phyloP scores from a whole-genome alignment of 1,284 basidiomycete genomes.

The Sporisorium iseilematis-ciliati region DNA sequence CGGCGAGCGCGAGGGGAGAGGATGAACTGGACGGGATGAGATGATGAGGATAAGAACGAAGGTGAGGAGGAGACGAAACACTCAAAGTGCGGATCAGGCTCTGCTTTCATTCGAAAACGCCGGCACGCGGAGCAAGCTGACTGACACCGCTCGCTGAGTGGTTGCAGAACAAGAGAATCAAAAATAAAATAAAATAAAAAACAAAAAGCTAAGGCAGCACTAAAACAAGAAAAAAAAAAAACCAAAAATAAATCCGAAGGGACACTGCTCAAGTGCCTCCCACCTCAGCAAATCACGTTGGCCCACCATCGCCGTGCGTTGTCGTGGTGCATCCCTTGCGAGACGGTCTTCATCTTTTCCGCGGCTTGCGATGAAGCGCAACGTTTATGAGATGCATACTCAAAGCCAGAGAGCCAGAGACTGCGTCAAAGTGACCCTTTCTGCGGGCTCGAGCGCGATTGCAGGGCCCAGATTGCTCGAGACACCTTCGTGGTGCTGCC shows the following conservation, averaged over 20 bases:
- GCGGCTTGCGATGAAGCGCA: no score
- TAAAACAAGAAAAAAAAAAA: neutral
- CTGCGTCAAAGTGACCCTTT: no score
- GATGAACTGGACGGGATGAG: slow-evolving; percentile 3
- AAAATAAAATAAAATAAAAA: neutral
- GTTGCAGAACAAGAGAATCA: neutral
- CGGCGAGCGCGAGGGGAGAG: neutral
- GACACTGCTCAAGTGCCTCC: slow-evolving; percentile 5
- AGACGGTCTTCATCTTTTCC: no score
- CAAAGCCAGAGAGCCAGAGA: no score
- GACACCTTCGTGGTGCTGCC: no score
- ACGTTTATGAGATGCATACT: no score
- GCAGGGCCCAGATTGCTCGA: no score
- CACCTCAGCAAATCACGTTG: no score
- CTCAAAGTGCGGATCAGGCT: neutral
- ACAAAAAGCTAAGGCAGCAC: no score
- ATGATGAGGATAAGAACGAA: neutral
- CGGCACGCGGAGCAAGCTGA: neutral
- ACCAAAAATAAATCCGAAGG: neutral
- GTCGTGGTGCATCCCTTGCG: no score
- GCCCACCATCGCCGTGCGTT: neutral
- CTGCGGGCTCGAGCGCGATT: no score
- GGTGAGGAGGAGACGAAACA: neutral
- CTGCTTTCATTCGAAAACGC: neutral
- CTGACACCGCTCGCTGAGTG: neutral